These are phyloP conservation scores for Alternaria sp. DNA, from an alignment of 2,329 filamentous ascomycete genomes.

Conservation along the genomic window DNA sequence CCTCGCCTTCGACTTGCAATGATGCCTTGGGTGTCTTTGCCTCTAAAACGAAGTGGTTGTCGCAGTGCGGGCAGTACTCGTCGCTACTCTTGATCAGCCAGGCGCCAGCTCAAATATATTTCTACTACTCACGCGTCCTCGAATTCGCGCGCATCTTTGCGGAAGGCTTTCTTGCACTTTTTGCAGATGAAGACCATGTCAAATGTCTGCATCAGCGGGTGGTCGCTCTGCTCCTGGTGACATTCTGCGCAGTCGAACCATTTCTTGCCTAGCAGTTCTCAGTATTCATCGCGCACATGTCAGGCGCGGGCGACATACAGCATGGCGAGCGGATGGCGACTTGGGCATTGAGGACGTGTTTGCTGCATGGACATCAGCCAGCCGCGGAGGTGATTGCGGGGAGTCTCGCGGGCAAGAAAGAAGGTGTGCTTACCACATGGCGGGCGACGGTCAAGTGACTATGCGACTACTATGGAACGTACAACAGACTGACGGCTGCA, in stretches of 20 bases:
- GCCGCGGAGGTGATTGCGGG: conserved; percentile 27
- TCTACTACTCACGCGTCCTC: conserved; percentile 69
- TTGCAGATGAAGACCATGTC: conserved; percentile 98
- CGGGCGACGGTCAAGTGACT: conserved; percentile 10
- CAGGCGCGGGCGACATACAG: conserved; percentile 67
- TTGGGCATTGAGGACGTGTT: conserved; percentile 98
- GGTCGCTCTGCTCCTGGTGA: conserved; percentile 81
- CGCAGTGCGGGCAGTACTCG: conserved; percentile 98
- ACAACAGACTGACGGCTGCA: conserved; percentile 6
- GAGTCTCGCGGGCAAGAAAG: conserved; percentile 19
- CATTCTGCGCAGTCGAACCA: conserved; percentile 99
- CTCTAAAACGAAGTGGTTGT: conserved; percentile 97
- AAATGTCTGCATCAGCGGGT: conserved; percentile 76
- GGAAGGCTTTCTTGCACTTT: conserved; percentile 98
- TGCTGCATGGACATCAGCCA: conserved; percentile 65
- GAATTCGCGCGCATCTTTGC: conserved; percentile 90
- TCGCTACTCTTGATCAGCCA: conserved; percentile 64
- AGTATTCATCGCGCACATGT: conserved; percentile 11
- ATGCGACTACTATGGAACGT: conserved; percentile 1
- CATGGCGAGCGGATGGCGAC: conserved; percentile 95
- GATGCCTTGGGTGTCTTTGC: conserved; percentile 84
- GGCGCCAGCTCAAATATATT: not conserved
- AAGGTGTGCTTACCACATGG: conserved; percentile 40
- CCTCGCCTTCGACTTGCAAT: conserved; percentile 89
- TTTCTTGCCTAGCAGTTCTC: conserved; percentile 72